Evolutionary conservation across 129 eudicot genomes (phyloP), one percentile per base, ranked within the genome.

Genomic region (Gnaphalium uliginosum): DNA sequence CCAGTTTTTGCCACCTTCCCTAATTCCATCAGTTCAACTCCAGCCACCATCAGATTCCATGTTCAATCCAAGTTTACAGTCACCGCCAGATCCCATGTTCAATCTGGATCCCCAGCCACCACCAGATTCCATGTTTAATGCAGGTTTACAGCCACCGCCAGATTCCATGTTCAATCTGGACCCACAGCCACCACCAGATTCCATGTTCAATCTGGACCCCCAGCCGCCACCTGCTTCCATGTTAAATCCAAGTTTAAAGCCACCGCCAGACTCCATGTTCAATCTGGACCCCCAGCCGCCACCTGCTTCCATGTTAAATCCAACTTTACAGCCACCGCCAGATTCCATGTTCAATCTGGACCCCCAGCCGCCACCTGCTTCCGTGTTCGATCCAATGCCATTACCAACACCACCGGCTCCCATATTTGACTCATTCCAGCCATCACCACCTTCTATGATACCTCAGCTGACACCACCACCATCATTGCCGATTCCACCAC

Each of bases 401-500:
- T 27, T 74, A n/a, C 81, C 59, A 22, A 83, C 89, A 27, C 87
- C 92, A 32, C 86, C 87, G 6, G 64, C 41, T 68, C 68, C 87
- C 54, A 29, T 71, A 70, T 32, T 70, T 35, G 76, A 85, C 51
- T 85, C 75, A n/a, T 77, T 82, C 30, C 75, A 74, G 39, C 85
- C 90, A 6, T 86, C 93, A 17, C 93, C 97, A 6, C 22, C 21
- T 53, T 53, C 60, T 19, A 53, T 5, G 23, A 59, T 69, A 43
- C 91, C 92, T 50, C 92, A 86, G 2, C 8, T 73, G 35, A 83
- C 77, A 7, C 22, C 86, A 13, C 87, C 87, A 2, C 79, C 90
- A 29, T 68, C 86, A 7, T 80, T 86, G 3, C 8, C 74, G 30
- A 57, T 75, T 64, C 89, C 88, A 56, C 82, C 90, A 46, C 75